Percentiles rank a stretch among this genome's conserved stretches.
Conservation (phyloP, 2,329 filamentous ascomycete genomes). For the Calcarisporium arbuscula region DNA sequence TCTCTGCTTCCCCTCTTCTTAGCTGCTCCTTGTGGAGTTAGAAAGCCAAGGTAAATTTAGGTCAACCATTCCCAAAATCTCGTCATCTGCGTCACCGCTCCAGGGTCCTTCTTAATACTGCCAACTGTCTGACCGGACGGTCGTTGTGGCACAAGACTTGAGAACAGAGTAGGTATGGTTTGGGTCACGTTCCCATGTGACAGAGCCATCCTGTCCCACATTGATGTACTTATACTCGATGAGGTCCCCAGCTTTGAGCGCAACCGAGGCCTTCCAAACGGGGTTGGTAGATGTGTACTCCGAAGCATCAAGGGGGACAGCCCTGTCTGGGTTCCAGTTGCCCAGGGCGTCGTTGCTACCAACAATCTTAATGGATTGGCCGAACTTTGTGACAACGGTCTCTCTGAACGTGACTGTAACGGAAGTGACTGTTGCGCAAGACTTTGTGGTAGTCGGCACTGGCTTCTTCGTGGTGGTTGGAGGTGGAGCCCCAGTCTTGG, state of each 20-base stretch:
- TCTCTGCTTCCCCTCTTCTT: too few relatives aligned
- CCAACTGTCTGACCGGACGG: constrained; percentile 22
- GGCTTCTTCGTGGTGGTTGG: constrained; percentile 21
- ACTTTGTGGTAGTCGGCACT: constrained; percentile 19
- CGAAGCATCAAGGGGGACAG: constrained; percentile 49
- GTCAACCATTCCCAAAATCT: too few relatives aligned
- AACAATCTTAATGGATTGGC: constrained; percentile 59
- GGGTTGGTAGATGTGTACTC: constrained; percentile 54
- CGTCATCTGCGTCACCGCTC: too few relatives aligned
- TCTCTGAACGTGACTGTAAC: constrained; percentile 60
- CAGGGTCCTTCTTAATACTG: too few relatives aligned
- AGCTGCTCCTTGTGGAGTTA: too few relatives aligned
- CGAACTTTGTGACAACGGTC: constrained; percentile 48
- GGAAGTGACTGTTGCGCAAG: constrained; percentile 32
- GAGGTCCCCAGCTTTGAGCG: constrained; percentile 45
- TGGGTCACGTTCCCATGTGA: constrained; percentile 60
- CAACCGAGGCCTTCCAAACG: constrained; percentile 53
- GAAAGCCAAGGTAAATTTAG: too few relatives aligned
- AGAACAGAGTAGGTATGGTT: constrained; percentile 34
- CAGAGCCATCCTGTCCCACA: constrained; percentile 43
- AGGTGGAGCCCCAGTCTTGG: constrained; percentile 25
- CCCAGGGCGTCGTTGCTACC: constrained; percentile 56
- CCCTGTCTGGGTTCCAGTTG: constrained; percentile 51
- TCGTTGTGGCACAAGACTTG: constrained; percentile 21
- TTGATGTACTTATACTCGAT: constrained; percentile 67